These are phyloP conservation scores for Apiotrichum porosum DNA, from an alignment of 1,284 basidiomycete genomes.

Conservation along the genomic window DNA sequence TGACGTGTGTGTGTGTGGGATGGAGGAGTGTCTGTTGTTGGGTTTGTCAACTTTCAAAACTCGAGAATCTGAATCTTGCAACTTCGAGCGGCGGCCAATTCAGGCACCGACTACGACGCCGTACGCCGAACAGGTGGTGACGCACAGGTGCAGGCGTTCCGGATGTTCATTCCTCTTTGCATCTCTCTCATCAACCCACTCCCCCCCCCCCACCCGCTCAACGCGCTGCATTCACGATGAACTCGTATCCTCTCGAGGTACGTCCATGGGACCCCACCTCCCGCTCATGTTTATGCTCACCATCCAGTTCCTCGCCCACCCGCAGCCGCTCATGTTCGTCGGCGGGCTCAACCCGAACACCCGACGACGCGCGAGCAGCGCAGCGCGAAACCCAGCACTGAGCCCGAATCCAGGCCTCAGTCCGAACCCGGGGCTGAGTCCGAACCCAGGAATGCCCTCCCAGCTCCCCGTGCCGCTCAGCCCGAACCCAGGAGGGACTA, in stretches of 20 bases:
- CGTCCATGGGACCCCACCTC: constrained; percentile 7
- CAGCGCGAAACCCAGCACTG: neutral
- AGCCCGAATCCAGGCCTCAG: neutral
- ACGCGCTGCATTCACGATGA: constrained; percentile 55
- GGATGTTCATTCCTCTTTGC: neutral
- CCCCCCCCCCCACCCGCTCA: neutral
- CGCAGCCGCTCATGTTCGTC: constrained; percentile 86
- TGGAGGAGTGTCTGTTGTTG: neutral
- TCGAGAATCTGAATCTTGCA: too few relatives aligned
- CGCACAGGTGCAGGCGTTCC: neutral
- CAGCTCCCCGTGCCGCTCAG: neutral
- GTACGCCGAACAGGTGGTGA: neutral
- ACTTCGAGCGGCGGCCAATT: neutral
- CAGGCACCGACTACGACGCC: constrained; percentile 3
- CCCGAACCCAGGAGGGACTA: neutral
- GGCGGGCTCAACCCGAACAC: constrained; percentile 58
- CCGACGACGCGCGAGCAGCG: neutral
- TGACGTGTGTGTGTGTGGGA: constrained; percentile 10
- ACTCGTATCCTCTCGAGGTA: constrained; percentile 80
- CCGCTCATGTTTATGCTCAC: constrained; percentile 1
- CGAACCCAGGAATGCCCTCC: neutral
- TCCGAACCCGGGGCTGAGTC: neutral
- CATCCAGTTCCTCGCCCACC: constrained; percentile 63
- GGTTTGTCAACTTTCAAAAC: too few relatives aligned
- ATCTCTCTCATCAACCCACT: neutral